These are phyloP conservation scores for Collybia sordida DNA, from an alignment of 768 basidiomycete genomes.

Conservation along the genomic window DNA sequence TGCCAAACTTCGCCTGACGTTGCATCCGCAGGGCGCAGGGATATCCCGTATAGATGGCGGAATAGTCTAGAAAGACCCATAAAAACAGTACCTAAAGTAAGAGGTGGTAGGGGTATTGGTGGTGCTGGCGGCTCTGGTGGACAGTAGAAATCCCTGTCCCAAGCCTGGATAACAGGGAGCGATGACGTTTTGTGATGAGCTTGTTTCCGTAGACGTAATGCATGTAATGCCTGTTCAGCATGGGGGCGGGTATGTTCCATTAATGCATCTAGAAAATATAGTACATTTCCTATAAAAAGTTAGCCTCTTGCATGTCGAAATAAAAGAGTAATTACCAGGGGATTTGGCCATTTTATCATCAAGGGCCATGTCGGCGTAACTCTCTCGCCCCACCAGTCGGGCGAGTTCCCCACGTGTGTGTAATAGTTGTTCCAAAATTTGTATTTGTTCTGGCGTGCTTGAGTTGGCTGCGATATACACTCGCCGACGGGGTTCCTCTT, in stretches of 20 bases:
- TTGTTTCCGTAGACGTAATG: constrained; percentile 72
- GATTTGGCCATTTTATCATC: constrained; percentile 97
- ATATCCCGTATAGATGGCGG: constrained; percentile 82
- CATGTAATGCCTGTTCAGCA: constrained; percentile 71
- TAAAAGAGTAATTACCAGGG: constrained; percentile 56
- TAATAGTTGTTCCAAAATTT: constrained; percentile 74
- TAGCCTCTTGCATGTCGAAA: constrained; percentile 2
- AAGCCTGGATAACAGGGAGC: constrained; percentile 78
- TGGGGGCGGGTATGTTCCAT: constrained; percentile 78
- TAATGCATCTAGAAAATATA: constrained; percentile 79
- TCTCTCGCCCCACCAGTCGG: constrained; percentile 77
- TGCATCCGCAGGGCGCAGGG: constrained; percentile 68
- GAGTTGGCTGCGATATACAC: constrained; percentile 83
- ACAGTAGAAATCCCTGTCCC: constrained; percentile 96
- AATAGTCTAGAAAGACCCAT: constrained; percentile 91
- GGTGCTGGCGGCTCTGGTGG: constrained; percentile 77
- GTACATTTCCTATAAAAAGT: constrained; percentile 68
- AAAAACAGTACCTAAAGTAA: constrained; percentile 89
- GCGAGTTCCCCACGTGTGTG: constrained; percentile 81
- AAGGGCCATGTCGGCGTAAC: constrained; percentile 84
- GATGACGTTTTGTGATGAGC: constrained; percentile 58
- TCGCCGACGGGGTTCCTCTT: constrained; percentile 77
- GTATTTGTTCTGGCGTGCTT: constrained; percentile 73
- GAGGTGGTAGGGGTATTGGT: constrained; percentile 66
- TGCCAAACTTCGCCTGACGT: constrained; percentile 88